Conservation (phyloP, 2,329 filamentous ascomycete species). For the Tolypocladium album region DNA sequence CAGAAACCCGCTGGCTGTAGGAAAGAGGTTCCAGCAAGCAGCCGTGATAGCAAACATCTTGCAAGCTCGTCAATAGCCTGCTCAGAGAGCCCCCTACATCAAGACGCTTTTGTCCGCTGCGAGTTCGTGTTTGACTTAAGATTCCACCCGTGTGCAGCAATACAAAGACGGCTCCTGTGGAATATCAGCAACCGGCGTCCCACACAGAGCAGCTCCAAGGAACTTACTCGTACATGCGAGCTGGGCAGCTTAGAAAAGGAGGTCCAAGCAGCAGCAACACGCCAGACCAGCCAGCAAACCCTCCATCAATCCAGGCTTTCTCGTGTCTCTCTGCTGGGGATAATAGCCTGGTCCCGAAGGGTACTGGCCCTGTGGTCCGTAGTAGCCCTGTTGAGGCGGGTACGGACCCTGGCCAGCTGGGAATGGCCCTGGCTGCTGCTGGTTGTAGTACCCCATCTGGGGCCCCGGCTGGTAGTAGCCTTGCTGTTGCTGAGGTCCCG, state of each 20-base stretch:
- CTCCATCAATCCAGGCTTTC: constrained; percentile 26
- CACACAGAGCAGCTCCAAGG: background rate
- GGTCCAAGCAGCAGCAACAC: constrained; percentile 49
- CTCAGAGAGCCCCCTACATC: background rate
- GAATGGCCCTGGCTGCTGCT: constrained; percentile 21
- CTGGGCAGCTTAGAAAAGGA: constrained; percentile 33
- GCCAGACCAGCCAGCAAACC: constrained; percentile 40
- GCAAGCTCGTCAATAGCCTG: background rate
- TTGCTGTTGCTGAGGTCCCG: constrained; percentile 14
- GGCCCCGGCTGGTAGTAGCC: constrained; percentile 30
- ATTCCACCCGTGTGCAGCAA: background rate
- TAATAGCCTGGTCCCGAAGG: constrained; percentile 26
- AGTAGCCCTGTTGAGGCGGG: constrained; percentile 23
- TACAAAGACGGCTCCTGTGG: background rate
- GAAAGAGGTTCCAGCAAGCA: background rate
- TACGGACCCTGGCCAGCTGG: constrained; percentile 23
- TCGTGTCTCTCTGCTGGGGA: constrained; percentile 21
- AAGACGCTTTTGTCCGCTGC: background rate
- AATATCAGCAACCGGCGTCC: background rate
- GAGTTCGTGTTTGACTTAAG: background rate
- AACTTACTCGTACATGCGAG: background rate
- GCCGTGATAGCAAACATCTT: background rate
- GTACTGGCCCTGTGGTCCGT: constrained; percentile 21
- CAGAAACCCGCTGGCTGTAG: background rate
- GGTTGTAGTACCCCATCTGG: constrained; percentile 33